Evolutionary conservation across 2,329 filamentous ascomycete species (phyloP).

Genomic region (Nemania diffusa): DNA sequence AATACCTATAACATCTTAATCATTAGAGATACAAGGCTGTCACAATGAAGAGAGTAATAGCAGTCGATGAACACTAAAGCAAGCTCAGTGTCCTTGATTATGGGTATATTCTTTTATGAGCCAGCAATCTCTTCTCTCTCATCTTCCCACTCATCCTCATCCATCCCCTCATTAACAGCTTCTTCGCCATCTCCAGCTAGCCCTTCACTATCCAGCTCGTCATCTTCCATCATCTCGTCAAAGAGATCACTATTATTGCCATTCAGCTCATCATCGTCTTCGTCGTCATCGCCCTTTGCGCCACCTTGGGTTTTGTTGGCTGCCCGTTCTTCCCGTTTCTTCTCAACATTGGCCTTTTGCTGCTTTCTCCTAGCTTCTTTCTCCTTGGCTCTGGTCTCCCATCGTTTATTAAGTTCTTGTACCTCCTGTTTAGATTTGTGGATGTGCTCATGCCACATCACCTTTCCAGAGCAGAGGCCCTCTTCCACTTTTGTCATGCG

Average conservation of each 20-base stretch:
- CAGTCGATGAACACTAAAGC: conserved; percentile 2
- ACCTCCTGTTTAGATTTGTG: conserved; percentile 84
- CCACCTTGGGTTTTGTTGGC: conserved; percentile 55
- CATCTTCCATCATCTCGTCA: conserved; percentile 59
- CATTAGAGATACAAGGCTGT: background rate
- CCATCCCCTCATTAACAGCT: conserved; percentile 60
- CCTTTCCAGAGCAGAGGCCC: conserved; percentile 85
- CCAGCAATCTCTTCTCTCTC: conserved; percentile 51
- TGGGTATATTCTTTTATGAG: conserved; percentile 34
- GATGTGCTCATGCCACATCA: conserved; percentile 98
- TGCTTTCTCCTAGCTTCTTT: conserved; percentile 84
- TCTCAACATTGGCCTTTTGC: conserved; percentile 91
- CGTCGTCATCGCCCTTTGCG: conserved; percentile 51
- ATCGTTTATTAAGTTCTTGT: conserved; percentile 81
- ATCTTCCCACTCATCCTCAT: conserved; percentile 64
- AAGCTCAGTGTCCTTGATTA: conserved; percentile 1
- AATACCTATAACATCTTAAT: too few species aligned
- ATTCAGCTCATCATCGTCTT: conserved; percentile 53
- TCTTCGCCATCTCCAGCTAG: conserved; percentile 62
- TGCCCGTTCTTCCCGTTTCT: conserved; percentile 73
- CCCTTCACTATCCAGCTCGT: conserved; percentile 64
- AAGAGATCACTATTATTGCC: conserved; percentile 54
- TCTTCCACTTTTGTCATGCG: conserved; percentile 97
- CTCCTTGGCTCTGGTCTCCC: conserved; percentile 80
- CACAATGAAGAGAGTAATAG: background rate